Conservation (phyloP, 106 monocot genomes). For the Acanthochlamys bracteata region DNA sequence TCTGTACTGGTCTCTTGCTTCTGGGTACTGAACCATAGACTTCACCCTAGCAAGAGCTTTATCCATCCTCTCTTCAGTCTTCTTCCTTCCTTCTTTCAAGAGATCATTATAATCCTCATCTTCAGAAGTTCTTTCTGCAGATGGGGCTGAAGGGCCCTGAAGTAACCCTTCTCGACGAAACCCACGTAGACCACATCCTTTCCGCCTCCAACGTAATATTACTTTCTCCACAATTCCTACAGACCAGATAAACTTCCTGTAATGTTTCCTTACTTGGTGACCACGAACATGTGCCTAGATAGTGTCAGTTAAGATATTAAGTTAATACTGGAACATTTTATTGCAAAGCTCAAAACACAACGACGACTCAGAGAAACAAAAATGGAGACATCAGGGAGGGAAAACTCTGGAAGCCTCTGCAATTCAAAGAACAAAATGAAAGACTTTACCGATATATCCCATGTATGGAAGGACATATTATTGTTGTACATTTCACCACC, state of each 20-base stretch:
- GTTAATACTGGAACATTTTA: not conserved
- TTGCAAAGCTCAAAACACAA: not conserved
- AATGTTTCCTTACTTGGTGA: slow-evolving; percentile 88
- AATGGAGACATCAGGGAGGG: no score
- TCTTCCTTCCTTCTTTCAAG: slow-evolving; percentile 69
- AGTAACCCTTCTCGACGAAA: slow-evolving; percentile 47
- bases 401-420: no score
- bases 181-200: slow-evolving; percentile 68
- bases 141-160: slow-evolving; percentile 25
- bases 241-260: slow-evolving; percentile 61
- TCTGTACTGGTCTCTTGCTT: slow-evolving; percentile 88
- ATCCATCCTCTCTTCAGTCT: slow-evolving; percentile 71
- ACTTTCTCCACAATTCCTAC: slow-evolving; percentile 83
- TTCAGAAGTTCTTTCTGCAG: slow-evolving; percentile 25
- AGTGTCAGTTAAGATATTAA: not conserved
- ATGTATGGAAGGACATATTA: no score
- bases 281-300: slow-evolving; percentile 86
- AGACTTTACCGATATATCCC: not conserved
- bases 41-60: slow-evolving; percentile 94
- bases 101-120: slow-evolving; percentile 87
- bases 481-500: no score
- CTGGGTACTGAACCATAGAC: slow-evolving; percentile 97
- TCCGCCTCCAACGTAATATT: slow-evolving; percentile 86
- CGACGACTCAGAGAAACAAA: not conserved
- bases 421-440: no score